Conservation (phyloP, 441 rosid genomes). For the Hura crepitans region DNA sequence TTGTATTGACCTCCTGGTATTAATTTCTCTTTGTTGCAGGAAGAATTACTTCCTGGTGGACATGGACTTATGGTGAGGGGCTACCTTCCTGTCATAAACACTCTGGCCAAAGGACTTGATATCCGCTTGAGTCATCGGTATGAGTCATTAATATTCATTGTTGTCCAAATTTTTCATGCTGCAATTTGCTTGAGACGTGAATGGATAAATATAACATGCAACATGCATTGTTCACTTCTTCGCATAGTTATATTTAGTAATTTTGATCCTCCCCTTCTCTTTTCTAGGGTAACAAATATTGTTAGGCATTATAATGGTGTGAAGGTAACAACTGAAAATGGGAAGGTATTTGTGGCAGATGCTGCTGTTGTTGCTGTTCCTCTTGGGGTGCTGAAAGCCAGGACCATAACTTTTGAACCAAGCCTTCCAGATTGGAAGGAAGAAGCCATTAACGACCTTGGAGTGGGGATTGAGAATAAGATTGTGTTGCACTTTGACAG, state of each 20-base stretch:
- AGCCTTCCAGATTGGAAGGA: constrained; percentile 93
- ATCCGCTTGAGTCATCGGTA: constrained; percentile 77
- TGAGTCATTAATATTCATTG: constrained; percentile 1
- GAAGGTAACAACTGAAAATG: constrained; percentile 74
- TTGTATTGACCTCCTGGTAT: not conserved
- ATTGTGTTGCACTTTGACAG: constrained; percentile 70
- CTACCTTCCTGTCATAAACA: constrained; percentile 83
- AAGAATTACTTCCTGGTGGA: constrained; percentile 89
- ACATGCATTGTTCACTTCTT: not conserved
- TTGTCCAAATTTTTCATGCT: not conserved
- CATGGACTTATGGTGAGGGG: constrained; percentile 98
- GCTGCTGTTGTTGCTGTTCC: constrained; percentile 80
- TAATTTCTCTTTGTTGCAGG: constrained; percentile 39
- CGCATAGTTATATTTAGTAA: not conserved
- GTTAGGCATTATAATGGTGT: constrained; percentile 65
- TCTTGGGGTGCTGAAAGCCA: constrained; percentile 81
- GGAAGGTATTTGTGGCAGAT: constrained; percentile 67
- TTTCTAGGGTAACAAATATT: constrained; percentile 66
- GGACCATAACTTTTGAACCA: constrained; percentile 65
- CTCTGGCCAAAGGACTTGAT: constrained; percentile 92
- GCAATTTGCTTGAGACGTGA: not conserved
- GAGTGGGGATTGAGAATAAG: constrained; percentile 93
- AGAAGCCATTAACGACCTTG: constrained; percentile 76
- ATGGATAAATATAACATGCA: not conserved
- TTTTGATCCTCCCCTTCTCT: constrained; percentile 4